phyloP scores from a whole-genome alignment of 176 grass and related monocot genomes.

The Aegilops umbellulata region DNA sequence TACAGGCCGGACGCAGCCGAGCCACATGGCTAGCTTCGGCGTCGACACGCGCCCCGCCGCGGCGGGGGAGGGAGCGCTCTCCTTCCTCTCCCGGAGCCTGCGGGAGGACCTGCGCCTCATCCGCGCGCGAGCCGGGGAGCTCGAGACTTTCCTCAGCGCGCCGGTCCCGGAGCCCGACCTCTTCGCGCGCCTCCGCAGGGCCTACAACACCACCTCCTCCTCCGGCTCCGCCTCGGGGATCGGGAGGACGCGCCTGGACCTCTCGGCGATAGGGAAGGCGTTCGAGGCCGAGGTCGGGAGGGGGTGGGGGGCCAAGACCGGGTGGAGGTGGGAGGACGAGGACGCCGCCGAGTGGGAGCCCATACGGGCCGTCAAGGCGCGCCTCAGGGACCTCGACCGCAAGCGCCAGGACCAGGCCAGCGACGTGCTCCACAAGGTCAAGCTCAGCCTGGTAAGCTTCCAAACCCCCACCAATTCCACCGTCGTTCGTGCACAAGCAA shows the following conservation, averaged over 20 bases:
- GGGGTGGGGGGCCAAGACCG: slow-evolving; percentile 6
- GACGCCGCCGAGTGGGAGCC: slow-evolving; percentile 78
- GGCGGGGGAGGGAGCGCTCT: slow-evolving; percentile 65
- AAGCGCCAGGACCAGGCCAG: slow-evolving; percentile 51
- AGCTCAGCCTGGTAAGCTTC: slow-evolving; percentile 68
- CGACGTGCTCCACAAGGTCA: slow-evolving; percentile 84
- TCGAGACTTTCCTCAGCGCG: slow-evolving; percentile 73
- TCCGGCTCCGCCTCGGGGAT: slow-evolving; percentile 21
- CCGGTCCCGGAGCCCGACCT: slow-evolving; percentile 73
- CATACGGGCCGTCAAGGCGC: slow-evolving; percentile 58
- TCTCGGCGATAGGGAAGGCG: slow-evolving; percentile 68
- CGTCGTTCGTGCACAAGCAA: neutral
- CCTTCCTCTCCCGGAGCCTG: slow-evolving; percentile 69
- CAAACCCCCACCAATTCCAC: neutral
- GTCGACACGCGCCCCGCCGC: slow-evolving; percentile 52
- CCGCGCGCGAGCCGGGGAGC: slow-evolving; percentile 65
- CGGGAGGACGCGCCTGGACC: slow-evolving; percentile 54
- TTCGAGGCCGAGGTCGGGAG: slow-evolving; percentile 61
- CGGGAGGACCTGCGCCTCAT: slow-evolving; percentile 83
- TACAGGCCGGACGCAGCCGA: neutral
- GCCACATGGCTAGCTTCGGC: slow-evolving; percentile 68
- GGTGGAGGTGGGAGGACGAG: slow-evolving; percentile 35
- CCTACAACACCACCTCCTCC: slow-evolving; percentile 42
- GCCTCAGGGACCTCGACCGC: slow-evolving; percentile 70
- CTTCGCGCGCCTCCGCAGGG: slow-evolving; percentile 51